Conservation (phyloP, 257 asterid genomes). For the Henckelia pumila region DNA sequence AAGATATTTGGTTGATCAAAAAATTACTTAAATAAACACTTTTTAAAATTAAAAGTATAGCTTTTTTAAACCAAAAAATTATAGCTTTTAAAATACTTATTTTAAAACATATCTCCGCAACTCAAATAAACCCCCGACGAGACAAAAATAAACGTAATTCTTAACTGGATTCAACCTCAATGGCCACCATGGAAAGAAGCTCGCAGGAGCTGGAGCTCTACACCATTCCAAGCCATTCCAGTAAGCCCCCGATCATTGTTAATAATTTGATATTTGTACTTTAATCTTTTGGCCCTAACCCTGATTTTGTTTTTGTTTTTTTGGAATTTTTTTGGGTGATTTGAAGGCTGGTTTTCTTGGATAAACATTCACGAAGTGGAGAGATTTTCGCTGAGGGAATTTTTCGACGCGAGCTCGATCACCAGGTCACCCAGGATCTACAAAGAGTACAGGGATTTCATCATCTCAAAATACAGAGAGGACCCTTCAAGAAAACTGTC, state of each 20-base stretch:
- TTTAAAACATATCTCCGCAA: neutral
- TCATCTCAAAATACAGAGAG: conserved; percentile 74
- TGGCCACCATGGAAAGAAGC: conserved; percentile 44
- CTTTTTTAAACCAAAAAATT: too few relatives aligned
- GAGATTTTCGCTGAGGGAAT: conserved; percentile 64
- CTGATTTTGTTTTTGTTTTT: conserved; percentile 8
- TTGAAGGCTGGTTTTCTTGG: conserved; percentile 89
- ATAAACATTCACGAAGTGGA: conserved; percentile 78
- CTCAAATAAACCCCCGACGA: neutral
- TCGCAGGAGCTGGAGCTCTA: conserved; percentile 66
- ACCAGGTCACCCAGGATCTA: conserved; percentile 78
- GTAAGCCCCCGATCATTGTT: conserved; percentile 36
- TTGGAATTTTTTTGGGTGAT: conserved; percentile 10
- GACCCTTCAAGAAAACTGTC: conserved; percentile 57
- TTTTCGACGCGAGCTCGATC: conserved; percentile 72
- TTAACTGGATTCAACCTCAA: neutral
- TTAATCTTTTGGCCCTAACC: conserved; percentile 20
- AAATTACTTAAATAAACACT: too few relatives aligned
- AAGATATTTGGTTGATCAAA: too few relatives aligned
- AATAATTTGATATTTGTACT: neutral
- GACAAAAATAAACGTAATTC: neutral
- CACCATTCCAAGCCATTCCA: conserved; percentile 86
- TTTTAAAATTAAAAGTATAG: too few relatives aligned
- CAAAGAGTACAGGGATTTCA: conserved; percentile 83
- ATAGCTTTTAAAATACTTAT: too few relatives aligned